phyloP scores from a whole-genome alignment of 352 stramenopile genomes.

The Chrysophaeum taylorii region DNA sequence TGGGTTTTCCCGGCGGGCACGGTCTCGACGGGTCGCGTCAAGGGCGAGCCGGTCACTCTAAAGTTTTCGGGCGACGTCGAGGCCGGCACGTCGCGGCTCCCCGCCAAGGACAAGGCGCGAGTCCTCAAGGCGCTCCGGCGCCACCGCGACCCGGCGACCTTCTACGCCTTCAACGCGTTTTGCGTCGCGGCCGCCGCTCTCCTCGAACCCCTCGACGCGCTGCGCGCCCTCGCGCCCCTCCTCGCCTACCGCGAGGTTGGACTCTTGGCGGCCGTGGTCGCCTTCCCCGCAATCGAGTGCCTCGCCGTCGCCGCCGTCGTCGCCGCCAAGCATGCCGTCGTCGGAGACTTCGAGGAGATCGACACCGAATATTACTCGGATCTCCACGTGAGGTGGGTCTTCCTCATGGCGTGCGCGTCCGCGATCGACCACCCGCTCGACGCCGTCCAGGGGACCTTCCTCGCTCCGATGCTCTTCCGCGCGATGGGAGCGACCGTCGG shows the following conservation, averaged over 20 bases:
- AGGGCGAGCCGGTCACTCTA: background rate
- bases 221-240: background rate
- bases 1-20: background rate
- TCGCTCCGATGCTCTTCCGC: background rate
- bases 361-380: background rate
- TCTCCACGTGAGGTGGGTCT: background rate
- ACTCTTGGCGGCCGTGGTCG: background rate
- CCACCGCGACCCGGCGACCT: background rate
- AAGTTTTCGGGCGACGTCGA: conserved; percentile 10
- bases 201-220: background rate
- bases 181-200: background rate
- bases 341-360: background rate
- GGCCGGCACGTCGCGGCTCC: background rate
- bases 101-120: background rate
- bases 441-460: background rate
- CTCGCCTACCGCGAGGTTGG: background rate
- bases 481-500: background rate
- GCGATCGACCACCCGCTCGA: background rate
- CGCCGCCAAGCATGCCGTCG: background rate
- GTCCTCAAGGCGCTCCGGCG: background rate
- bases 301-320: background rate
- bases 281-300: background rate
- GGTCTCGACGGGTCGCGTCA: background rate
- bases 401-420: background rate
- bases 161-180: conserved; percentile 2